These are phyloP conservation scores for Sugiyamaella xylanicola DNA, from an alignment of 1,139 yeast species.

Conservation along the genomic window DNA sequence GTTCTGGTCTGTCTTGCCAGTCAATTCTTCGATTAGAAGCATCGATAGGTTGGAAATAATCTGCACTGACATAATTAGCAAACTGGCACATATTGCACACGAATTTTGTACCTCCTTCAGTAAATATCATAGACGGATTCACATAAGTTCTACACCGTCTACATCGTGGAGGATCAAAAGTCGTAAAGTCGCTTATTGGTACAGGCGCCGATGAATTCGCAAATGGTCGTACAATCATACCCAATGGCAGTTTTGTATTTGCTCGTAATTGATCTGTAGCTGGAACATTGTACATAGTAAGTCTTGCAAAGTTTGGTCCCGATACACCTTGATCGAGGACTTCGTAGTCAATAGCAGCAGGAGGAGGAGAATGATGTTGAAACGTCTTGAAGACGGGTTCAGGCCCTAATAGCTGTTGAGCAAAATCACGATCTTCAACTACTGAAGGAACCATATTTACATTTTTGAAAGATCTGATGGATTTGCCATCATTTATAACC, in stretches of 20 bases:
- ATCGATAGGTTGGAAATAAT: conserved; percentile 67
- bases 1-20: conserved; percentile 67
- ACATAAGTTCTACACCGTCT: conserved; percentile 87
- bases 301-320: conserved; percentile 74
- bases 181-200: conserved; percentile 65
- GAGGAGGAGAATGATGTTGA: conserved; percentile 77
- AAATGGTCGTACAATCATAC: conserved; percentile 81
- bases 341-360: conserved; percentile 70
- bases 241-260: conserved; percentile 77
- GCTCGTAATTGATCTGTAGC: conserved; percentile 68
- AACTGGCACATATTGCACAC: conserved; percentile 88
- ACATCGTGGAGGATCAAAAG: conserved; percentile 80
- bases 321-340: conserved; percentile 83
- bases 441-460: conserved; percentile 50
- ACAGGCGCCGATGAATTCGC: conserved; percentile 46
- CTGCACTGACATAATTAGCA: conserved; percentile 68
- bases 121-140: conserved; percentile 77
- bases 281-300: conserved; percentile 85
- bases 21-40: conserved; percentile 61
- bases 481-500: conserved; percentile 10
- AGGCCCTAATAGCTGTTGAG: conserved; percentile 51
- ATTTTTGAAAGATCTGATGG: conserved; percentile 18
- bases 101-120: conserved; percentile 63
- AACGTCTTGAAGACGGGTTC: conserved; percentile 63
- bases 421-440: conserved; percentile 56